Evolutionary conservation across 2,329 filamentous ascomycete species (phyloP), one percentile per base, ranked within the genome.

Genomic region (Geoglossum cookeanum): DNA sequence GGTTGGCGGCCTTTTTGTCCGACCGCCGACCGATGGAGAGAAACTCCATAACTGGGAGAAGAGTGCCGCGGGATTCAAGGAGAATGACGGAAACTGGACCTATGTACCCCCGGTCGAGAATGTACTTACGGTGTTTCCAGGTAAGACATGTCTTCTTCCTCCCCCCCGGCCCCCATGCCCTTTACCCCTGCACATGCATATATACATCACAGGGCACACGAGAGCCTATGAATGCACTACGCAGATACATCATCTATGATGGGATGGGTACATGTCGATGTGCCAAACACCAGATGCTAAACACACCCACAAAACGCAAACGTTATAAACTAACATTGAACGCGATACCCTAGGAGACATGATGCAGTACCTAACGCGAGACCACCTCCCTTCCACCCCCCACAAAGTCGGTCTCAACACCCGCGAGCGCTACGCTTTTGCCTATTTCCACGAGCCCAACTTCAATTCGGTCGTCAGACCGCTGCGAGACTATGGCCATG

Each of bases 331-430:
- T 51, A 6, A 30, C 27, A 30, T 13, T 51, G 1, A 32, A 4
- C 15, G 8, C 15, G 3, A 4, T 17, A 4, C 6, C 13, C 48
- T 54, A 72, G 74, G 74, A 8, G 74, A 76, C 60, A 76, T 77
- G 71, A 71, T 77, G 71, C 73, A 76, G 59, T 75, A 75, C 62
- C 67, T 77, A 60, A 76, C 74, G 37, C 69, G 70, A 62, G 69
- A 68, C 33, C 66, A 67, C 60, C 68, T 76, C 4, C 72, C 68
- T 3, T 74, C 74, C 1, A 76, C 74, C 0, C 73, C 70, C 1
- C 74, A 76, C 66, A 76, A 76, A 63, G 73, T 76, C 44, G 74
- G 73, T 1, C 66, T 77, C 54, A 76, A 77, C 63, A 72, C 67
- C 1, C 62, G 66, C 3, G 72, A 76, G 62, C 69, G 74, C 3